Evolutionary conservation across 2,329 filamentous ascomycete species (phyloP).

Genomic region (Lachnellula subtilissima): DNA sequence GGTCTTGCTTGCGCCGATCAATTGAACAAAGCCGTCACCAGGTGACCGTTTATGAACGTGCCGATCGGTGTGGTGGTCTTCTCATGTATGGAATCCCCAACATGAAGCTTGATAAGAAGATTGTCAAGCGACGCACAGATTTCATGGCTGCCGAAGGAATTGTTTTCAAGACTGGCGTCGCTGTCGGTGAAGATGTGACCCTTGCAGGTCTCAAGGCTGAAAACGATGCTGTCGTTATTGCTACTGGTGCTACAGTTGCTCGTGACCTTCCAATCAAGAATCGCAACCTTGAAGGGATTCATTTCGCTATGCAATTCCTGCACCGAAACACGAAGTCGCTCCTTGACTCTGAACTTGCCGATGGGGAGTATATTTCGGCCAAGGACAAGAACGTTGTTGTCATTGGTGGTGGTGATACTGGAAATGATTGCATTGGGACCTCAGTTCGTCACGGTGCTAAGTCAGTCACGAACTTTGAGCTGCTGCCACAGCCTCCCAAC

Average conservation of each 20-base stretch:
- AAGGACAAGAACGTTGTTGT: conserved; percentile 95
- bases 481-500: conserved; percentile 85
- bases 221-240: conserved; percentile 82
- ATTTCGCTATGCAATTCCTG: conserved; percentile 96
- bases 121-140: conserved; percentile 91
- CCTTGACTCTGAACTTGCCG: conserved; percentile 80
- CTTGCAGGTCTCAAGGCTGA: conserved; percentile 67
- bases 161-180: conserved; percentile 71
- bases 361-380: conserved; percentile 84
- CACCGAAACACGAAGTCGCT: conserved; percentile 98
- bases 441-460: conserved; percentile 93
- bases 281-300: conserved; percentile 82
- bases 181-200: conserved; percentile 69
- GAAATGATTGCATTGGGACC: conserved; percentile 96
- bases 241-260: conserved; percentile 88
- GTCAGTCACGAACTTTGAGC: conserved; percentile 93
- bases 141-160: conserved; percentile 91
- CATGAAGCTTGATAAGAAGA: conserved; percentile 98
- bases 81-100: conserved; percentile 99
- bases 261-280: conserved; percentile 89
- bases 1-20: conserved; percentile 90
- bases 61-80: conserved; percentile 83
- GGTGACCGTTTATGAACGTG: conserved; percentile 88
- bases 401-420: conserved; percentile 95
- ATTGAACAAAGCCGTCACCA: conserved; percentile 83